Base-by-base conservation (phyloP, 129 eudicot species). In the Flaveria brownii region DNA sequence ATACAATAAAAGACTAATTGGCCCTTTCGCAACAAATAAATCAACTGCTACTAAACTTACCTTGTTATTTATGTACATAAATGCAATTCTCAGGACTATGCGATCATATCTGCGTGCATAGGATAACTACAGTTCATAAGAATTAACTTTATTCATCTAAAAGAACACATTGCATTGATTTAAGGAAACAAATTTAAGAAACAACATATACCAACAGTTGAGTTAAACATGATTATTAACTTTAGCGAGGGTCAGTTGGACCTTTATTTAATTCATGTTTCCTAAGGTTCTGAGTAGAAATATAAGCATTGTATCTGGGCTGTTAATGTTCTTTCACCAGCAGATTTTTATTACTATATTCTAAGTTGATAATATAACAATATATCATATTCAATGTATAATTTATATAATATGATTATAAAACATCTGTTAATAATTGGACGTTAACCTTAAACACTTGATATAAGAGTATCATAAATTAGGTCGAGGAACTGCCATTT, bases 11-110 rank as follows among this genome's bases (percentile, higher is more conserved):
- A 36, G 41, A 5, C 41, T 36, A 36, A 36, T 36, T 36, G 41
- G 41, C 41, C 41, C 41, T 36, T 36, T 36, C 10, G 54, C n/a
- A 67, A 41, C 52, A 39, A 67, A 17, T 42, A 42, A 67, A 42
- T 67, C 72, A 42, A 41, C 72, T 65, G 52, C 72, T 41, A 41
- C 18, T 68, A 42, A 42, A 18, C 36, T 18, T 45, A 68, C 72
- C 10, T 67, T 17, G 54, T 20, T 9, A 10, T 68, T 68, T 68
- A 18, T 17, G 4, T 20, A 68, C 72, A 67, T 13, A 42, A 13
- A 10, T 39, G 51, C 49, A 39, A 9, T n/a, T 39, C 2, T 66
- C 25, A 66, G 41, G 71, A 49, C 50, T 39, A n/a, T n/a, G 26
- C 49, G 41, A 66, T 13, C 8, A 39, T 62, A 66, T 66, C n/a